phyloP scores from a whole-genome alignment of 1,284 basidiomycete species.

The Heimioporus retisporus region DNA sequence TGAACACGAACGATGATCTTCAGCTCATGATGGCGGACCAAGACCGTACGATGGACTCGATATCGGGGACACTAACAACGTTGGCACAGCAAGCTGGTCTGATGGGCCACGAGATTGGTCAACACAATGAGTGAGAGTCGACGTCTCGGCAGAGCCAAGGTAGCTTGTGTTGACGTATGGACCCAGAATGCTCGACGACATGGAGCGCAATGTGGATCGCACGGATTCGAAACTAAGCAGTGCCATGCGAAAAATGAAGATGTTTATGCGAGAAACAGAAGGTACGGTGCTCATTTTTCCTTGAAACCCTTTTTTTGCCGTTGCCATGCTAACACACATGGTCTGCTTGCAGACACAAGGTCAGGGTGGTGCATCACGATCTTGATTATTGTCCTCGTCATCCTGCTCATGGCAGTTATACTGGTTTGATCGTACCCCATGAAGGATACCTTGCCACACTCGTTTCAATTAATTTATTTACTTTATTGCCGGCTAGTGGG shows the following conservation, averaged over 20 bases:
- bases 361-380: slow-evolving; percentile 77
- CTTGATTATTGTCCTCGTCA: slow-evolving; percentile 59
- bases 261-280: slow-evolving; percentile 88
- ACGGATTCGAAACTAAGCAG: slow-evolving; percentile 77
- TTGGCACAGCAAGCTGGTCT: slow-evolving; percentile 90
- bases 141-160: not conserved
- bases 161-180: slow-evolving; percentile 8
- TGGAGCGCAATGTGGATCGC: slow-evolving; percentile 80
- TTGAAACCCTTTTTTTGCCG: not conserved
- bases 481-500: slow-evolving; percentile 12
- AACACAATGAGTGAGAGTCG: slow-evolving; percentile 84
- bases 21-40: slow-evolving; percentile 89
- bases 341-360: slow-evolving; percentile 63
- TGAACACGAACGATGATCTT: slow-evolving; percentile 1
- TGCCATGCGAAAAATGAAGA: slow-evolving; percentile 81
- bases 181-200: slow-evolving; percentile 84
- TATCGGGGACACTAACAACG: slow-evolving; percentile 85
- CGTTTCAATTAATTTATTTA: slow-evolving; percentile 31
- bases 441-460: slow-evolving; percentile 20
- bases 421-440: slow-evolving; percentile 47
- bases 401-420: slow-evolving; percentile 62
- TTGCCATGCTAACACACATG: not conserved
- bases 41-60: slow-evolving; percentile 87
- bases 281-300: slow-evolving; percentile 49
- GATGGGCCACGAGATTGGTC: slow-evolving; percentile 90